Conservation (phyloP, 257 asterid species). For the Lithospermum erythrorhizon region DNA sequence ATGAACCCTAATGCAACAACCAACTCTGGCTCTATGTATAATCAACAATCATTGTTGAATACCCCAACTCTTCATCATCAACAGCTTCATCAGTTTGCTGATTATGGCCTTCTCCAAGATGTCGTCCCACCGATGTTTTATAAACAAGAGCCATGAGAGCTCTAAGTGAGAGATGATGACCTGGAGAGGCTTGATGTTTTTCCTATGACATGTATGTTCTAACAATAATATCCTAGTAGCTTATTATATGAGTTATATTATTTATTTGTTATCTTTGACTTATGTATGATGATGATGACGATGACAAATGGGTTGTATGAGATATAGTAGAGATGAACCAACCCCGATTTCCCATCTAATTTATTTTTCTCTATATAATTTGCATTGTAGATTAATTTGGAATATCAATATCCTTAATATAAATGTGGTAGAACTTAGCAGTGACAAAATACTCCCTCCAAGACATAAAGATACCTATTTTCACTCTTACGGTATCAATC, state of each 20-base stretch:
- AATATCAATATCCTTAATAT: no score
- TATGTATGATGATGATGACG: neutral
- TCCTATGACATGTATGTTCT: neutral
- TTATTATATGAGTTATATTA: neutral
- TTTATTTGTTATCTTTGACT: neutral
- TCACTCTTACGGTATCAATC: no score
- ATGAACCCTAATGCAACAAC: neutral
- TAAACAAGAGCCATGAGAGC: conserved; percentile 23
- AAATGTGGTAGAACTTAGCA: no score
- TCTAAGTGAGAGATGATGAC: neutral
- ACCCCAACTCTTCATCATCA: neutral
- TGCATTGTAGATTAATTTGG: no score
- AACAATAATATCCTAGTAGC: neutral
- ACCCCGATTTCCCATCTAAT: no score
- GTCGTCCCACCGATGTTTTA: conserved; percentile 29
- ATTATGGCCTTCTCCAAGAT: conserved; percentile 32
- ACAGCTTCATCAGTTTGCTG: conserved; percentile 20
- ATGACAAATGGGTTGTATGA: neutral
- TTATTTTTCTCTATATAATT: no score
- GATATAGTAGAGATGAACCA: no score
- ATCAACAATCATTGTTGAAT: conserved; percentile 2
- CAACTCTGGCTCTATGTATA: conserved; percentile 10
- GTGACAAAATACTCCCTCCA: no score
- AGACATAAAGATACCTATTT: no score
- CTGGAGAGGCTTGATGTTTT: neutral